Conservation (phyloP, 1,284 basidiomycete genomes). For the Marasmius tenuissimus region DNA sequence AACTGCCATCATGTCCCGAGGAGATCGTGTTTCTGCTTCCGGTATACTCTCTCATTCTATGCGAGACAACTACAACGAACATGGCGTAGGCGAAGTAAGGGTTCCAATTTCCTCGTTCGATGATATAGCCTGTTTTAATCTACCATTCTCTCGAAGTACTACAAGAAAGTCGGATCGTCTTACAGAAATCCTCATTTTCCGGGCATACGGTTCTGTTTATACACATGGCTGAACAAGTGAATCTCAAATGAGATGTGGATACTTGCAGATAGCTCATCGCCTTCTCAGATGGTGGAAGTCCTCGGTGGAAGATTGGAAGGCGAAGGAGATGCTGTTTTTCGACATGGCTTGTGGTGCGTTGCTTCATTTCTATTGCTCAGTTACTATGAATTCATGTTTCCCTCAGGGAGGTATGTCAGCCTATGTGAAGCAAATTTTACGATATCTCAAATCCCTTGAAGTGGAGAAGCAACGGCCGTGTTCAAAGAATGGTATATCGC, state of each 20-base stretch:
- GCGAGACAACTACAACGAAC: constrained; percentile 66
- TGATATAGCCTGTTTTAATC: too few relatives aligned
- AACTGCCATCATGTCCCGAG: constrained; percentile 34
- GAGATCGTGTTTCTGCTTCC: constrained; percentile 37
- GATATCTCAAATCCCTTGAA: constrained; percentile 7
- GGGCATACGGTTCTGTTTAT: constrained; percentile 58
- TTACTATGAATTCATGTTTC: constrained; percentile 29
- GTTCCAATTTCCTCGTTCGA: constrained; percentile 16
- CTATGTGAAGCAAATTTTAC: not conserved
- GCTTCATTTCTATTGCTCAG: not conserved
- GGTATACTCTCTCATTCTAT: constrained; percentile 63
- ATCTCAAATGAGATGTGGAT: constrained; percentile 3
- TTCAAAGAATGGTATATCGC: constrained; percentile 36
- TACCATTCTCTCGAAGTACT: too few relatives aligned
- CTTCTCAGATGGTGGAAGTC: constrained; percentile 29
- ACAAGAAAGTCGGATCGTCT: constrained; percentile 53
- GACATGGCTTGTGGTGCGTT: constrained; percentile 39
- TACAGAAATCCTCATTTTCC: constrained; percentile 77
- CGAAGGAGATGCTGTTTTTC: constrained; percentile 27
- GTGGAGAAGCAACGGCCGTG: constrained; percentile 36
- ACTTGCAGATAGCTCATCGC: constrained; percentile 5
- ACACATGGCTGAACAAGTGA: constrained; percentile 53
- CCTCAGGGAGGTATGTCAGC: not conserved
- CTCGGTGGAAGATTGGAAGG: constrained; percentile 24
- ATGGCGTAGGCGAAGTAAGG: constrained; percentile 64